Evolutionary conservation across 306 rosid genomes (phyloP).

Genomic region (Quercus variabilis): DNA sequence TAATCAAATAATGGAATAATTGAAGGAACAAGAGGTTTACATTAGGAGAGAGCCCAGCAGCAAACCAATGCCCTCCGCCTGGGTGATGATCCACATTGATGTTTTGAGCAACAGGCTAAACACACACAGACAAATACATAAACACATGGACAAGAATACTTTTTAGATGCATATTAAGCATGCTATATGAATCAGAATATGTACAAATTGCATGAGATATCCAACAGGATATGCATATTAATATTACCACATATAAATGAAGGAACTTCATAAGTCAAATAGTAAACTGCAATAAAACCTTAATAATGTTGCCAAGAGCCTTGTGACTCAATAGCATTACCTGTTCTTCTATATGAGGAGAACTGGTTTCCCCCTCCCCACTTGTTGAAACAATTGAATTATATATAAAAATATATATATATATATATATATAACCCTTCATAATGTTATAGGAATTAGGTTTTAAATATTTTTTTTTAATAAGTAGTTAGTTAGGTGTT

Average conservation of each 20-base stretch:
- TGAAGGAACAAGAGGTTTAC: constrained; percentile 49
- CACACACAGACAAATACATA: constrained; percentile 24
- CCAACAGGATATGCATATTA: background rate
- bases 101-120: constrained; percentile 80
- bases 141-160: constrained; percentile 20
- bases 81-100: constrained; percentile 97
- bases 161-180: background rate
- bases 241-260: background rate
- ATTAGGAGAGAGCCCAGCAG: constrained; percentile 98
- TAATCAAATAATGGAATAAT: background rate
- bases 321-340: too few species aligned
- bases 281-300: background rate
- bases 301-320: background rate
- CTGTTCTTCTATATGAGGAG: too few species aligned
- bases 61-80: constrained; percentile 99
- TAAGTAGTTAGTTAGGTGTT: too few species aligned
- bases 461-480: too few species aligned
- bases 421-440: too few species aligned
- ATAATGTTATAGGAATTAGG: too few species aligned
- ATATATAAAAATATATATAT: too few species aligned
- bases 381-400: too few species aligned
- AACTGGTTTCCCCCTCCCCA: too few species aligned
- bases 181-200: background rate
- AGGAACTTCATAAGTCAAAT: background rate
- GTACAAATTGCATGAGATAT: background rate